Evolutionary conservation across 441 rosid species (phyloP).

Genomic region (Adansonia rubrostipa): DNA sequence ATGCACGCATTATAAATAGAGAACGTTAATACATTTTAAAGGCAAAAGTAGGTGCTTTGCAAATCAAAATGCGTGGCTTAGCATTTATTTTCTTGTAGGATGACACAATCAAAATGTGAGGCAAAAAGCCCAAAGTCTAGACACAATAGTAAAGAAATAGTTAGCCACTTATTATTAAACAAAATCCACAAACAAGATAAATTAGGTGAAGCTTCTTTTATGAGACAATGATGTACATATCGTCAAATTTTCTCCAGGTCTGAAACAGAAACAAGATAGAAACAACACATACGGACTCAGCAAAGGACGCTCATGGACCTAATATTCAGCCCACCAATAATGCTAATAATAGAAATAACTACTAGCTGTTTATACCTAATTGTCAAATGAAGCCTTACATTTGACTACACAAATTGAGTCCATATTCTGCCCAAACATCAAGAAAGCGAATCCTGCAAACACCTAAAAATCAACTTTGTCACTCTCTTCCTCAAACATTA

Average conservation of each 20-base stretch:
- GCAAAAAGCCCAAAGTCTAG: constrained; percentile 17
- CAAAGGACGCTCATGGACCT: background rate
- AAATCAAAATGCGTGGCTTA: constrained; percentile 13
- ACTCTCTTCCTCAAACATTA: too few relatives aligned
- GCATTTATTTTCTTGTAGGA: background rate
- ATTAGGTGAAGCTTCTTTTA: background rate
- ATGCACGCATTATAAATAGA: constrained; percentile 47
- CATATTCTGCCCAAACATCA: too few relatives aligned
- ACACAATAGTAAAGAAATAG: background rate
- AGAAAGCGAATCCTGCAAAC: too few relatives aligned
- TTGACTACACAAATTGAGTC: too few relatives aligned
- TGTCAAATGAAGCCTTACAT: too few relatives aligned
- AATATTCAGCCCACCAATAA: background rate
- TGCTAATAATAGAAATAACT: too few relatives aligned
- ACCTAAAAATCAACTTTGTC: too few relatives aligned
- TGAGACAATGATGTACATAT: background rate
- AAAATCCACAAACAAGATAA: constrained; percentile 1
- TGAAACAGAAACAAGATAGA: background rate
- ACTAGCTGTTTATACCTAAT: too few relatives aligned
- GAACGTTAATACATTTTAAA: constrained; percentile 36
- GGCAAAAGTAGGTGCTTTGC: background rate
- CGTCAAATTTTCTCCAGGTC: background rate
- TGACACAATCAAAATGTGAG: constrained; percentile 17
- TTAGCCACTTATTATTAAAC: background rate
- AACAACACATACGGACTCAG: background rate